Evolutionary conservation across 2,329 filamentous ascomycete genomes (phyloP).

Genomic region (Beauveria scarabaeidicola): DNA sequence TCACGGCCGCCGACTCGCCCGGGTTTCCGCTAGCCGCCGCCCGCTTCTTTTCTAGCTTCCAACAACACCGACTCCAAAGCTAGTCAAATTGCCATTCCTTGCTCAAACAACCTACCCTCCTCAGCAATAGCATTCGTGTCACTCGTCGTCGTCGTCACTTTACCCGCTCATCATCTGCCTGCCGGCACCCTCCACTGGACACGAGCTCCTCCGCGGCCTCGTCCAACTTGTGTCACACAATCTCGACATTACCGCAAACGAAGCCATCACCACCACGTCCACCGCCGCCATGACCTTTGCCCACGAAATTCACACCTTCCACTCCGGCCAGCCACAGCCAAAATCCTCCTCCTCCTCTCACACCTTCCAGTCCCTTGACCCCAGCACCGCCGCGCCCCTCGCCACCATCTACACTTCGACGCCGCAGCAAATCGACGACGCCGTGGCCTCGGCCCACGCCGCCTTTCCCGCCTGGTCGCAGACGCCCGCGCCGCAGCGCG

Average conservation of each 20-base stretch:
- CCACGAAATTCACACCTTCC: slow-evolving; percentile 55
- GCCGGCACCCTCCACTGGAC: background rate
- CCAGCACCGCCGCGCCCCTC: slow-evolving; percentile 59
- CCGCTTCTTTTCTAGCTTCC: background rate
- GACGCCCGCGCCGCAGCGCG: slow-evolving; percentile 64
- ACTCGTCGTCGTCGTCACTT: background rate
- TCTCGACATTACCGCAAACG: background rate
- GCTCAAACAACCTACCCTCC: background rate
- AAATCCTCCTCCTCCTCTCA: slow-evolving; percentile 45
- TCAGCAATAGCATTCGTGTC: background rate
- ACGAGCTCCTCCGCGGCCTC: background rate
- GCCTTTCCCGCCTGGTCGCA: slow-evolving; percentile 72
- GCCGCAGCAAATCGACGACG: slow-evolving; percentile 57
- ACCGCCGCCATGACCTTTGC: slow-evolving; percentile 26
- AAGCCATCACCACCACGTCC: background rate
- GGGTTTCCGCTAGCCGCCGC: background rate
- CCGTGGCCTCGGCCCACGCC: slow-evolving; percentile 58
- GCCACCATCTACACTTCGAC: slow-evolving; percentile 67
- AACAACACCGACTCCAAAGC: background rate
- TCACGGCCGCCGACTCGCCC: background rate
- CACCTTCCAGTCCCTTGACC: slow-evolving; percentile 66
- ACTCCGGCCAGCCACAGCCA: slow-evolving; percentile 60
- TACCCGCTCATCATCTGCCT: background rate
- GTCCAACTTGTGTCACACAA: background rate
- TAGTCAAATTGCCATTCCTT: background rate